Percentiles rank a stretch among this genome's conserved stretches.
phyloP scores from a whole-genome alignment of 2,329 filamentous ascomycete genomes.

The Sporothrix curviconia region DNA sequence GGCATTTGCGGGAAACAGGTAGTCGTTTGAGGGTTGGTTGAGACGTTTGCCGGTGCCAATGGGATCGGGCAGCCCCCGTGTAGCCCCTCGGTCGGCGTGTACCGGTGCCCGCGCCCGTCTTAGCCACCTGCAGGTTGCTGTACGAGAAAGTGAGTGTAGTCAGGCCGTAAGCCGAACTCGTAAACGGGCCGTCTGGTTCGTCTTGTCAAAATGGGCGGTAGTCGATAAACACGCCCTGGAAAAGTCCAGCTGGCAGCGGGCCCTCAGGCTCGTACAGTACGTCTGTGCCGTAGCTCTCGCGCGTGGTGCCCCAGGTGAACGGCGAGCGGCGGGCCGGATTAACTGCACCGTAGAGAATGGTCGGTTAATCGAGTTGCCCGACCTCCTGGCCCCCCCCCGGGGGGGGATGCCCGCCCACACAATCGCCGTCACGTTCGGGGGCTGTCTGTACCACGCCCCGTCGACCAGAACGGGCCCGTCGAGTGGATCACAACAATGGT shows the following conservation, averaged over 20 bases:
- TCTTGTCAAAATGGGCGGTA: constrained; percentile 68
- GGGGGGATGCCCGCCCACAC: constrained; percentile 76
- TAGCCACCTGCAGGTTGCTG: constrained; percentile 53
- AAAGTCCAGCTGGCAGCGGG: constrained; percentile 64
- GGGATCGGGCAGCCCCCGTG: constrained; percentile 57
- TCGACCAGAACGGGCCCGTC: constrained; percentile 71
- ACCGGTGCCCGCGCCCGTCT: constrained; percentile 44
- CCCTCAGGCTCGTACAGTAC: constrained; percentile 58
- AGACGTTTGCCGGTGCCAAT: constrained; percentile 56
- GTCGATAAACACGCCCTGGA: constrained; percentile 73
- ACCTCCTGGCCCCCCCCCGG: constrained; percentile 79
- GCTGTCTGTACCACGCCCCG: constrained; percentile 66
- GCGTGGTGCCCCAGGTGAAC: constrained; percentile 70
- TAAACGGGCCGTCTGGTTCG: constrained; percentile 62
- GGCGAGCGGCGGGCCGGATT: constrained; percentile 72
- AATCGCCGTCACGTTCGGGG: constrained; percentile 78
- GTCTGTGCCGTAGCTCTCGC: constrained; percentile 61
- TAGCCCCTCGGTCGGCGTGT: constrained; percentile 53
- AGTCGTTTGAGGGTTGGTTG: constrained; percentile 54
- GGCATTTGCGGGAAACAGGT: constrained; percentile 59
- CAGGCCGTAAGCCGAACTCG: constrained; percentile 75
- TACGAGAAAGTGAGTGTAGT: constrained; percentile 75
- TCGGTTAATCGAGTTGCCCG: constrained; percentile 69
- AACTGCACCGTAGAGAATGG: constrained; percentile 75
- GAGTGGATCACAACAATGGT: constrained; percentile 90